Percentiles rank a stretch among this genome's conserved stretches.
Conservation (phyloP, 257 asterid genomes). For the Nicotiana obtusifolia region DNA sequence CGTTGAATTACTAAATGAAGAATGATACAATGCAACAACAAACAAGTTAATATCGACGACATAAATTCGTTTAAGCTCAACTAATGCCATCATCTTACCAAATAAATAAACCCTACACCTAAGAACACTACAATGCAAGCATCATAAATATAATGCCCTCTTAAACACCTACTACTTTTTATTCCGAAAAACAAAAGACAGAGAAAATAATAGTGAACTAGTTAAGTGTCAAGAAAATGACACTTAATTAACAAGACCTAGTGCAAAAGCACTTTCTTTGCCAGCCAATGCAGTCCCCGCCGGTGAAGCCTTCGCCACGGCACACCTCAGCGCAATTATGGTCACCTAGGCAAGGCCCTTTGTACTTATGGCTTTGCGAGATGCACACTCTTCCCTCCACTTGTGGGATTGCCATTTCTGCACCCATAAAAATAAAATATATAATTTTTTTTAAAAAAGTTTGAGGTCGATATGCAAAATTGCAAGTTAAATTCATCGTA, state of each 20-base stretch:
- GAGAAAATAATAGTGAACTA: not conserved
- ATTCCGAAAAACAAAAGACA: not conserved
- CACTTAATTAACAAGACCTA: constrained; percentile 7
- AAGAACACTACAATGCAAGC: no score
- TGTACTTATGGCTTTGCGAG: constrained; percentile 19
- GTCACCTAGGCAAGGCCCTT: constrained; percentile 11
- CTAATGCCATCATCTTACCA: no score
- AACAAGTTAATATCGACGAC: no score
- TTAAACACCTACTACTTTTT: not conserved
- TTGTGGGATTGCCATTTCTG: not conserved
- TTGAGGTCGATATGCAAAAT: not conserved
- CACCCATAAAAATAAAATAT: not conserved
- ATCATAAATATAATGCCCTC: not conserved
- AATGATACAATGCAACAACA: not conserved
- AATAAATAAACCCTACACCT: no score
- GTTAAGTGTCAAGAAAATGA: not conserved
- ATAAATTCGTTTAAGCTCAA: no score
- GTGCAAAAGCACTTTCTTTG: constrained; percentile 25
- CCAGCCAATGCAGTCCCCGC: constrained; percentile 12
- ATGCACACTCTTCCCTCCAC: constrained; percentile 18
- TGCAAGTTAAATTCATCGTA: not conserved
- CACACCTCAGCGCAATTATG: constrained; percentile 26
- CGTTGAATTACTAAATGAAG: not conserved
- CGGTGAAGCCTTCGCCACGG: constrained; percentile 19
- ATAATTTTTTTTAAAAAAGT: no score